Base-by-base conservation (phyloP, 75 land plant species). In the Pseudotsuga menziesii region DNA sequence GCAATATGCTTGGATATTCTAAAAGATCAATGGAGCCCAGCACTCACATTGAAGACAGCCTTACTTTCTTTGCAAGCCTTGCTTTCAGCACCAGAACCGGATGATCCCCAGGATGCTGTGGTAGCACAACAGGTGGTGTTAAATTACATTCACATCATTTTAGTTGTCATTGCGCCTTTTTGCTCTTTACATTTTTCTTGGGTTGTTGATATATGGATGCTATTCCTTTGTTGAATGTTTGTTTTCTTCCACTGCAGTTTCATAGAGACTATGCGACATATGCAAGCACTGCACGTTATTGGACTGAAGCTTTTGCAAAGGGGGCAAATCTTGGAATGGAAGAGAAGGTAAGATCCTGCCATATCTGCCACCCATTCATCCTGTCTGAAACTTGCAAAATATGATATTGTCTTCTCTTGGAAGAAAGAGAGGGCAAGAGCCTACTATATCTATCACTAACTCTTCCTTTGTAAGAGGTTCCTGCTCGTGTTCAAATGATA, bases 21-120 rank as follows among this genome's bases (percentile, higher is more conserved):
- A 83, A 97, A 97, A 77, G 99, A 97, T 72, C 95, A 97, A 75
- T 97, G 99, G 99, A 97, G 99, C 77, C 99, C 99, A 58, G 99
- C 99, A 25, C 88, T 97, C 11, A 97, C 98, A 32, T 56, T 97
- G 41, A 97, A 97, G 80, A 97, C 99, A 9, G 99, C 99, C 15
- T 85, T 97, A 60, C 88, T 97, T 26, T 97, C 99, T 73, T 71
- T 97, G 23, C 99, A 97, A 83, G 99, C 99, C 44, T 76, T 97
- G 58, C 93, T 97, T 13, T 97, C 99, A 77, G 83, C 99, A 20
- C 99, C 99, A 48, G 91, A 88, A 74, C 99, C 99, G 72, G 88
- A 84, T 82, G 99, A 97, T 83, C 99, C 99, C 56, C 99, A 97
- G 80, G 99, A 97, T 88, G 99, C 99, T 73, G 98, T 97, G 55